Conservation (phyloP, 805 yeast genomes). For the Yarrowia divulgata region DNA sequence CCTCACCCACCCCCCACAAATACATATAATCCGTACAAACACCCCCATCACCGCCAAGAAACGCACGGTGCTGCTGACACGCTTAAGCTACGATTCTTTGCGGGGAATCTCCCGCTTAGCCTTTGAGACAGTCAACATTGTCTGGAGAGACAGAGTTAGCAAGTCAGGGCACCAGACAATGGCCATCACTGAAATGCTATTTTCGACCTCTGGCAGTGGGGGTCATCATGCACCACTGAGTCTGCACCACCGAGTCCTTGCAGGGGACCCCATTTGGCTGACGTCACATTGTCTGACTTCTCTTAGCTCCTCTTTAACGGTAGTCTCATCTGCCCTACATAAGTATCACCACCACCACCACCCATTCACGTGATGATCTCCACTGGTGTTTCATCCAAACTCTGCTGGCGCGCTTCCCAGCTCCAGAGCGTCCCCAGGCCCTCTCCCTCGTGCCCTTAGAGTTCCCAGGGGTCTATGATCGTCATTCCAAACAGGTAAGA, state of each 20-base stretch:
- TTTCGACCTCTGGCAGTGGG: background rate
- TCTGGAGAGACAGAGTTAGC: background rate
- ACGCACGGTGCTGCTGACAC: too few species aligned
- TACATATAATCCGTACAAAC: too few species aligned
- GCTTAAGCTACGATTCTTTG: conserved; percentile 25
- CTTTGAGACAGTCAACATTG: conserved; percentile 29
- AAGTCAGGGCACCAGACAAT: background rate
- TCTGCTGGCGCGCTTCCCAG: conserved; percentile 1
- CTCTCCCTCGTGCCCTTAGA: background rate
- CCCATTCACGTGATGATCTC: background rate
- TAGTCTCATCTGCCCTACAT: too few species aligned
- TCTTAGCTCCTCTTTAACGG: too few species aligned
- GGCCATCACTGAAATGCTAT: background rate
- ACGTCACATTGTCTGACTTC: too few species aligned
- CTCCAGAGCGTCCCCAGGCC: background rate
- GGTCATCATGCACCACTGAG: background rate
- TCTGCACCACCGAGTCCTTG: too few species aligned
- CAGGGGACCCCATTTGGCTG: too few species aligned
- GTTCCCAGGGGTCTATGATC: conserved; percentile 33
- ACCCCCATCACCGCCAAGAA: too few species aligned
- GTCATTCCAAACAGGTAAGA: conserved; percentile 18
- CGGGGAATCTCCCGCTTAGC: conserved; percentile 24
- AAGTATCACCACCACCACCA: background rate
- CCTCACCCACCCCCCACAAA: too few species aligned
- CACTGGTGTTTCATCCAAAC: conserved; percentile 4